phyloP scores from a whole-genome alignment of 768 basidiomycete genomes.

The Leccinum variicolor region DNA sequence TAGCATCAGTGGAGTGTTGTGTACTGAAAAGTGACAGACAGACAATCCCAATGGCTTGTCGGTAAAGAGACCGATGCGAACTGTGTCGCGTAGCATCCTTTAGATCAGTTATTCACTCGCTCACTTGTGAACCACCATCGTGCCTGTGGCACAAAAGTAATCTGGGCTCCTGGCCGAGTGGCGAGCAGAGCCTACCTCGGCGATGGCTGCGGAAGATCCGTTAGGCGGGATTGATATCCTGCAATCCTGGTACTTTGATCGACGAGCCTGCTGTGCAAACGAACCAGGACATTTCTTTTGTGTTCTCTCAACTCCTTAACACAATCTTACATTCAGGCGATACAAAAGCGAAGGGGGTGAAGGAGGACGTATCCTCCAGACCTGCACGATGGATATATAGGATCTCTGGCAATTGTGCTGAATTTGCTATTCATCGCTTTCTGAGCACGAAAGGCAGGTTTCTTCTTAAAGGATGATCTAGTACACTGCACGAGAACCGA shows the following conservation, averaged over 20 bases:
- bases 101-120: no score
- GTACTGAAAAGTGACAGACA: no score
- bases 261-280: background rate
- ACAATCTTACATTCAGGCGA: background rate
- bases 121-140: no score
- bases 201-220: background rate
- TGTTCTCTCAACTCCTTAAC: background rate
- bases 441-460: background rate
- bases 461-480: slow-evolving; percentile 6
- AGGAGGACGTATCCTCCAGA: background rate
- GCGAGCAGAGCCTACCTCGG: background rate
- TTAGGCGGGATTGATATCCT: background rate
- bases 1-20: no score
- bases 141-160: no score
- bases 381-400: background rate
- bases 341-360: background rate
- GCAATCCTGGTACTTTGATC: background rate
- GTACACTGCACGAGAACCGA: slow-evolving; percentile 35
- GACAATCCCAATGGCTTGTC: no score
- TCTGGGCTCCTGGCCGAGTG: no score
- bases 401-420: background rate
- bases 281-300: background rate
- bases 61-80: no score
- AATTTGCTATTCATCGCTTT: background rate
- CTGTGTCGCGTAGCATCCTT: no score